These are phyloP conservation scores for Tuber borchii DNA, from an alignment of 495 filamentous ascomycete genomes.

Conservation along the genomic window DNA sequence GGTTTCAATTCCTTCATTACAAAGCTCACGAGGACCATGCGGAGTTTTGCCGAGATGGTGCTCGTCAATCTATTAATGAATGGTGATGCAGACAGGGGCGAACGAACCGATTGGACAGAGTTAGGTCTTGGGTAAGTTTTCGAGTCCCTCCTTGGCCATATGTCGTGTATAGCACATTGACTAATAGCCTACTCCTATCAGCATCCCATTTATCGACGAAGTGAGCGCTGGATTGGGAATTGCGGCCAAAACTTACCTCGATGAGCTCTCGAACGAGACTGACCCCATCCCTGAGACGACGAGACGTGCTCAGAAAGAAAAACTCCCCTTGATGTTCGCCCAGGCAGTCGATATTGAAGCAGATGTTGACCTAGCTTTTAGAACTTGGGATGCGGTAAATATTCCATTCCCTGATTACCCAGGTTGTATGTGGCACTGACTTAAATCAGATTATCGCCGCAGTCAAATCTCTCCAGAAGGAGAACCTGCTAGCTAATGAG, in stretches of 20 bases:
- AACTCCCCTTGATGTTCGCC: slow-evolving; percentile 64
- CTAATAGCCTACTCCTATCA: slow-evolving; percentile 46
- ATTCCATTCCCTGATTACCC: background rate
- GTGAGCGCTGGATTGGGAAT: slow-evolving; percentile 81
- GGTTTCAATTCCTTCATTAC: slow-evolving; percentile 77
- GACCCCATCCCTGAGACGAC: slow-evolving; percentile 57
- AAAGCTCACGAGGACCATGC: slow-evolving; percentile 65
- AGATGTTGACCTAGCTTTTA: slow-evolving; percentile 71
- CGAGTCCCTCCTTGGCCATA: slow-evolving; percentile 1
- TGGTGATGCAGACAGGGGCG: slow-evolving; percentile 60
- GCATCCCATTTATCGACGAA: slow-evolving; percentile 77
- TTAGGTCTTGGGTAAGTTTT: slow-evolving; percentile 63
- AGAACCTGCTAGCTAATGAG: slow-evolving; percentile 29
- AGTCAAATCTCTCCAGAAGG: slow-evolving; percentile 32
- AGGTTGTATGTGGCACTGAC: background rate
- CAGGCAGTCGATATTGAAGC: slow-evolving; percentile 66
- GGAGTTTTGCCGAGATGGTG: slow-evolving; percentile 77
- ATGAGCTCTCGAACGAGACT: slow-evolving; percentile 63
- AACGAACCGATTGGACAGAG: slow-evolving; percentile 59
- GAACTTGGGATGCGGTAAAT: slow-evolving; percentile 41
- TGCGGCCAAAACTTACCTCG: slow-evolving; percentile 85
- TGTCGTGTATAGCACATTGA: slow-evolving; percentile 3
- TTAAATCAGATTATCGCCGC: slow-evolving; percentile 35
- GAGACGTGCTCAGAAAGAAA: slow-evolving; percentile 50
- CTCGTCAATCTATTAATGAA: slow-evolving; percentile 71